A percentile compares a stretch with the other conserved stretches of the same genome.
Evolutionary conservation across 768 basidiomycete genomes (phyloP).

Genomic region (Leccinellum albellum): DNA sequence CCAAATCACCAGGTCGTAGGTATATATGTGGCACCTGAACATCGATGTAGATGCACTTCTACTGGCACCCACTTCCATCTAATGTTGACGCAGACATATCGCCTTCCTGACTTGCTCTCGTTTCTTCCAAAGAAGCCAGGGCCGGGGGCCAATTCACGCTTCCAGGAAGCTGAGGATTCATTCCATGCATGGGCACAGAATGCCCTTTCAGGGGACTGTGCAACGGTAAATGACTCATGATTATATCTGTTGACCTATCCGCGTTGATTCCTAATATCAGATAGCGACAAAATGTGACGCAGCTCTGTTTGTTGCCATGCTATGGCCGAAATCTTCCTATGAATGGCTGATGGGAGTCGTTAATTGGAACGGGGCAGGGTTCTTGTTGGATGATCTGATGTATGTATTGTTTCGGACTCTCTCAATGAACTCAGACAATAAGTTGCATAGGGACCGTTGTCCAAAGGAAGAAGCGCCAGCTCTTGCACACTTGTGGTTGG

Average conservation of each 20-base stretch:
- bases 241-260: not conserved
- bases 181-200: not conserved
- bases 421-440: not conserved
- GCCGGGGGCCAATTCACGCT: not conserved
- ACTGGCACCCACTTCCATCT: not conserved
- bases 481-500: no score
- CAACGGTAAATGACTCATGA: not conserved
- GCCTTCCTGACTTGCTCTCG: not conserved
- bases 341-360: not conserved
- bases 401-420: not conserved
- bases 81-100: not conserved
- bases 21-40: no score
- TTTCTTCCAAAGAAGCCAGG: not conserved
- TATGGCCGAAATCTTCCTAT: not conserved
- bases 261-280: not conserved
- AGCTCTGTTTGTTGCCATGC: not conserved
- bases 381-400: not conserved
- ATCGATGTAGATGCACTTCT: no score
- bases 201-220: not conserved
- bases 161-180: not conserved
- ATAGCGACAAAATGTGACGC: not conserved
- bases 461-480: no score
- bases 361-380: not conserved
- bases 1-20: no score
- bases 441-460: no score